Base-by-base conservation (phyloP, 139 green algal species). In the Tetraselmis striata region DNA sequence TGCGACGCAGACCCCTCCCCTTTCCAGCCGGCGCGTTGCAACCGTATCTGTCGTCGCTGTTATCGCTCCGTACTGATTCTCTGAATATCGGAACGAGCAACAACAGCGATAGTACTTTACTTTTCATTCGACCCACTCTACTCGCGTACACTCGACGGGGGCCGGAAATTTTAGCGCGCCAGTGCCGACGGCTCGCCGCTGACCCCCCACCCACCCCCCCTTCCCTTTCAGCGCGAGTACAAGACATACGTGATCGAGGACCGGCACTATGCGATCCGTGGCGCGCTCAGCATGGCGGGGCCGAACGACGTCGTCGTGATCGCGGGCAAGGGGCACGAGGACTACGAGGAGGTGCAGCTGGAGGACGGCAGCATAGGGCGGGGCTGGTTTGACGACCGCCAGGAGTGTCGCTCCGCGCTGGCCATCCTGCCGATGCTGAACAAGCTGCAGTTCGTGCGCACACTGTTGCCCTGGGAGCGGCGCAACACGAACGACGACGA, bases 231-330 rank as follows among this genome's bases (percentile, higher is more conserved):
- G 28, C 31, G 59, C 2, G 2, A 75, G 22, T 78, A 29, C 27
- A 76, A 24, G 79, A 90, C 82, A 32, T 92, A 93, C 83, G 78
- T 95, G 27, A 91, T 95, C 80, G 91, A 95, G 83, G 91, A 95
- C 82, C 87, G 88, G 75, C 94, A 91, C 86, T 89, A 87, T 78
- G 97, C 97, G 76, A 98, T 99, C 81, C 92, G 97, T 2, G 90
- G 87, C 28, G 97, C 97, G n/a, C 97, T 99, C 29, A 94, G 91
- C 58, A 98, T 95, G 32, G 97, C 95, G 1, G 82, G 88, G 11
- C 75, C 88, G 26, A 84, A 88, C 1, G 97, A 99, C 83, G 90
- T 95, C 32, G 91, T 97, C 23, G 79, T 99, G 26, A 93, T 99
- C 29, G 90, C 91, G 25, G 97, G 97, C 76, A 94, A 95, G 86